Conservation (phyloP, 129 eudicot species). For the Deinandra increscens region DNA sequence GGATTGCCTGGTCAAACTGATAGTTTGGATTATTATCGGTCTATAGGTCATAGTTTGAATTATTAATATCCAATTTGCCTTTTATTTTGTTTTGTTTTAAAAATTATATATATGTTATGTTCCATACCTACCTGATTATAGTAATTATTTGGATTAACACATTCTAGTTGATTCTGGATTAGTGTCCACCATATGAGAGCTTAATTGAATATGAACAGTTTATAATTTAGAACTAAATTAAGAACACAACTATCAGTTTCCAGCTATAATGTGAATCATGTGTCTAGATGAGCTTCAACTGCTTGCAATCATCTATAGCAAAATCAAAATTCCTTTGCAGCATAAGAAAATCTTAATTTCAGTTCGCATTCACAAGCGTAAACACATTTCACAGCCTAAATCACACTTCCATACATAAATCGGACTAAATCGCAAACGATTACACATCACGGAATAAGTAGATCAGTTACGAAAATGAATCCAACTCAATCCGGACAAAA, state of each 20-base stretch:
- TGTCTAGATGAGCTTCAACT: constrained; percentile 12
- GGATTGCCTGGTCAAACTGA: too few species aligned
- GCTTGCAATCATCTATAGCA: constrained; percentile 1
- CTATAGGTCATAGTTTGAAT: too few species aligned
- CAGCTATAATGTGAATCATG: not conserved
- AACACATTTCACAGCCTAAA: constrained; percentile 8
- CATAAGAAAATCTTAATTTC: not conserved
- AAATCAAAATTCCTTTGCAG: not conserved
- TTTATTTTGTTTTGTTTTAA: too few species aligned
- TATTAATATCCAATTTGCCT: too few species aligned
- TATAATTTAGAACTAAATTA: not conserved
- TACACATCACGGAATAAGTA: not conserved
- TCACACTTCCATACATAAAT: not conserved
- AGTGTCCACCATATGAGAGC: not conserved
- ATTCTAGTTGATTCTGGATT: not conserved
- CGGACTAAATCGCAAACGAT: not conserved
- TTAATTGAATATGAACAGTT: constrained; percentile 5
- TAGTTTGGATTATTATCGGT: too few species aligned
- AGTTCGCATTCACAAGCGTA: not conserved
- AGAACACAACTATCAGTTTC: not conserved
- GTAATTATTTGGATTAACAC: not conserved
- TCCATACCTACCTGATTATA: not conserved
- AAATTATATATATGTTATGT: not conserved
- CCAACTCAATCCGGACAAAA: not conserved
- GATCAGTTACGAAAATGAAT: not conserved